Evolutionary conservation across 306 rosid genomes (phyloP), one percentile per base, ranked within the genome.

Genomic region (Vigna mungo): DNA sequence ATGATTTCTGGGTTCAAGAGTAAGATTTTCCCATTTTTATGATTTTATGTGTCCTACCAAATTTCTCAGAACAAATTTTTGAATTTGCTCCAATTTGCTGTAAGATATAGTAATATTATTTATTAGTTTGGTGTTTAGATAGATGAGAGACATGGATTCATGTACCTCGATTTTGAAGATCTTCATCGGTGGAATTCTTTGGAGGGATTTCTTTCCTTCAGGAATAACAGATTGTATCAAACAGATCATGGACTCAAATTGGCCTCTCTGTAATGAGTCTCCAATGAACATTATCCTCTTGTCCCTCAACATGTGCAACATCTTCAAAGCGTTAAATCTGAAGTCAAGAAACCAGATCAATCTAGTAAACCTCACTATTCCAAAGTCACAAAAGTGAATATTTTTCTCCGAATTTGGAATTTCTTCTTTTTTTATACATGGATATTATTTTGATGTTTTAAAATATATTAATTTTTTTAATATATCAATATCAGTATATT

Each of bases 231-330:
- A 90, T 70, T 94, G 96, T 53, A 94, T 81, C 81, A 92, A 64
- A 70, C 97, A 94, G n/a, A 94, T 77, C 88, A 94, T 85, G 55
- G 96, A 90, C 80, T 95, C 97, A 83, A 95, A 95, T 75, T 95
- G 97, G 1, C 92, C 86, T 87, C 98, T 88, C 44, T 95, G 96
- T 78, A 95, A 80, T 0, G 96, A 95, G 76, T 94, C 98, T 66
- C 98, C 97, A 34, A 92, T 87, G 66, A 92, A 89, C 97, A 95
- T 95, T 66, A 95, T 63, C 72, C 98, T 82, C 78, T 92, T 89
- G 43, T 88, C 79, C 81, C 96, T 88, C 87, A 90, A 74, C 73
- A 89, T 76, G 34, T 90, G 92, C 75, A 95, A 81, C 71, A 95
- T 63, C 86, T 89, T 95, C 88, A 92, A 83, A 39, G 98, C 84